Percentiles rank a stretch among this genome's conserved stretches.
phyloP scores from a whole-genome alignment of 2,329 filamentous ascomycete genomes.

The Aureobasidium sp. region DNA sequence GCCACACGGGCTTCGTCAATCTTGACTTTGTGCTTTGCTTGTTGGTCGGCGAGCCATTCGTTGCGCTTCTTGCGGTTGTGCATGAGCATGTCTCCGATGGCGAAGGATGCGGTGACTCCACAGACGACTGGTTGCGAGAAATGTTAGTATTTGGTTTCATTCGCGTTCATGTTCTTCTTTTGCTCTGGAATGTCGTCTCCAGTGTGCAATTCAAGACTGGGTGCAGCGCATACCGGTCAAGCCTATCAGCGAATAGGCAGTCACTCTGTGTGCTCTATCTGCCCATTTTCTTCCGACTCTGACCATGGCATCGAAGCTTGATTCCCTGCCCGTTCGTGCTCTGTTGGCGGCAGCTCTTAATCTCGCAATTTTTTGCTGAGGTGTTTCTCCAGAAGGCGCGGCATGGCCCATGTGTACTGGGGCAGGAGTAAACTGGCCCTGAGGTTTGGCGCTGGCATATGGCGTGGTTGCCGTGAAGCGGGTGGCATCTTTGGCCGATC shows the following conservation, averaged over 20 bases:
- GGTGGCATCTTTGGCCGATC: constrained; percentile 72
- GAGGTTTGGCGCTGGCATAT: constrained; percentile 60
- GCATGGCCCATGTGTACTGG: constrained; percentile 24
- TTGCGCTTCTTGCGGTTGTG: constrained; percentile 60
- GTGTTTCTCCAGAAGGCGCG: constrained; percentile 43
- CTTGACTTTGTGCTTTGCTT: constrained; percentile 37
- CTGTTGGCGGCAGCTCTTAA: constrained; percentile 43
- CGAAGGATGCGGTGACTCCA: constrained; percentile 56
- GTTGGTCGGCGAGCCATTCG: constrained; percentile 52
- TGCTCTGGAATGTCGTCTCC: not conserved
- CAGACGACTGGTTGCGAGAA: constrained; percentile 43
- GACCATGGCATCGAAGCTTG: constrained; percentile 48
- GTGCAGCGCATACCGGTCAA: constrained; percentile 45
- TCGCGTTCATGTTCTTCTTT: not conserved
- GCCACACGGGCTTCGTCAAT: constrained; percentile 40
- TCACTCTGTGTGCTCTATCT: constrained; percentile 54
- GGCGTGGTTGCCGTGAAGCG: constrained; percentile 66
- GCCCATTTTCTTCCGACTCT: constrained; percentile 49
- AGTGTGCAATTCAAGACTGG: not conserved
- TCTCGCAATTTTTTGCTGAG: constrained; percentile 48
- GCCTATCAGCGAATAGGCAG: constrained; percentile 54
- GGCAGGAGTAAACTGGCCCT: constrained; percentile 20
- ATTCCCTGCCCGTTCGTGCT: constrained; percentile 44
- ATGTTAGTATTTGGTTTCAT: not conserved
- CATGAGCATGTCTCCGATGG: constrained; percentile 58